A percentile compares a stretch with the other conserved stretches of the same genome.
These are phyloP conservation scores for Endogone sp. DNA, from an alignment of 192 early-diverging fungal species.

Conservation along the genomic window DNA sequence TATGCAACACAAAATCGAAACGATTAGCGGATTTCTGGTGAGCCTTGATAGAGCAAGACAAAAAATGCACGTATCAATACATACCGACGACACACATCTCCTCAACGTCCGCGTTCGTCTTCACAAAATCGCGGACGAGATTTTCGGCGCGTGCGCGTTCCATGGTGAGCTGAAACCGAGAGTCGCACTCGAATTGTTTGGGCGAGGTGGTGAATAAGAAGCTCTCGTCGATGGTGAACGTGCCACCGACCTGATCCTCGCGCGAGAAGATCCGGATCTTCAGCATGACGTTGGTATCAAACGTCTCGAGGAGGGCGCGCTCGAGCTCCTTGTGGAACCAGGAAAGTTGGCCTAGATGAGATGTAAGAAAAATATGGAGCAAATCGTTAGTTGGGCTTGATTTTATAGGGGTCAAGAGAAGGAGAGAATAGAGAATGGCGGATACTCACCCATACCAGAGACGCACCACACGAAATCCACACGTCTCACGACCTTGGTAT, in stretches of 20 bases:
- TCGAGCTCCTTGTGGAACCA: slow-evolving; percentile 23
- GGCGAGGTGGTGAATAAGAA: not conserved
- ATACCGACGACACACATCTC: not conserved
- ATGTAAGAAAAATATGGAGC: slow-evolving; percentile 20
- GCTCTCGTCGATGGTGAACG: not conserved
- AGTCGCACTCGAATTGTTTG: not conserved
- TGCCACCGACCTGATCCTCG: not conserved
- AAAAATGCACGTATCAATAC: not conserved
- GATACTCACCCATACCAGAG: not conserved
- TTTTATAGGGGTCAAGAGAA: not conserved
- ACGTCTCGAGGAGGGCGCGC: not conserved
- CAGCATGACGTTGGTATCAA: not conserved
- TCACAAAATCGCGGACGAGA: not conserved
- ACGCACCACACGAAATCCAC: not conserved
- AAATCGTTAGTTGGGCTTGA: not conserved
- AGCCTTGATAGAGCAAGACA: not conserved
- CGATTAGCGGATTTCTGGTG: not conserved
- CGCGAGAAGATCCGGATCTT: not conserved
- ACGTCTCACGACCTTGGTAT: not conserved
- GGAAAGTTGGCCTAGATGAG: slow-evolving; percentile 5
- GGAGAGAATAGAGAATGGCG: not conserved
- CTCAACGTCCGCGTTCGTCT: not conserved
- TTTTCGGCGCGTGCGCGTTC: not conserved
- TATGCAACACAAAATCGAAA: too few relatives aligned
- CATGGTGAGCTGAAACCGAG: not conserved